Evolutionary conservation across 495 filamentous ascomycete genomes (phyloP).

Genomic region (Penicillium cataractarum): DNA sequence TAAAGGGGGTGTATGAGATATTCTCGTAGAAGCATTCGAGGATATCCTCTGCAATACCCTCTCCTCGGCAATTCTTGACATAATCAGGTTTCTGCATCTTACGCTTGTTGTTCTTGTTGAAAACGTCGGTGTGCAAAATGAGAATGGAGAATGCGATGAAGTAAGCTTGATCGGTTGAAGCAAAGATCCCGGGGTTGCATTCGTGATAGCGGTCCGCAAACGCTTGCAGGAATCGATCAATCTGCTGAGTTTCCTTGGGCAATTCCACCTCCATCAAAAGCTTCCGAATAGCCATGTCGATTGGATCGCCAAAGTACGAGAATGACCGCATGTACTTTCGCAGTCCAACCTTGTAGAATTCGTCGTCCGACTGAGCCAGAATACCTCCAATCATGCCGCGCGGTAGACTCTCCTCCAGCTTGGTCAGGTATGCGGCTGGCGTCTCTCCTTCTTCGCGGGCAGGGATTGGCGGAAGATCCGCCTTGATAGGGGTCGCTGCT

Average conservation of each 20-base stretch:
- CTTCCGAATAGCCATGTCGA: conserved; percentile 97
- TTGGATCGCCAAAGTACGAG: conserved; percentile 90
- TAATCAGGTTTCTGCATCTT: conserved; percentile 99
- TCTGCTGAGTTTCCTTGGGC: conserved; percentile 97
- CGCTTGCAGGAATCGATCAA: conserved; percentile 88
- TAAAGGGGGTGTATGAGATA: conserved; percentile 96
- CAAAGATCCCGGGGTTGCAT: conserved; percentile 96
- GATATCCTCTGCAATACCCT: conserved; percentile 89
- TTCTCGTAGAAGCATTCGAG: conserved; percentile 98
- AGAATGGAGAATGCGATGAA: conserved; percentile 96
- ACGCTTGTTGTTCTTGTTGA: conserved; percentile 99
- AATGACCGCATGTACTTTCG: conserved; percentile 95
- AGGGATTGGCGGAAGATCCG: conserved; percentile 69
- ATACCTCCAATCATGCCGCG: conserved; percentile 79
- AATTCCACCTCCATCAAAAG: conserved; percentile 95
- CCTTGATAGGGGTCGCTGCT: conserved; percentile 68
- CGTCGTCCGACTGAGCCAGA: conserved; percentile 79
- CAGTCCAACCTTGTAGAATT: conserved; percentile 79
- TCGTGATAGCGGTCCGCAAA: conserved; percentile 98
- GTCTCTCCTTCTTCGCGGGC: conserved; percentile 87
- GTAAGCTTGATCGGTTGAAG: conserved; percentile 90
- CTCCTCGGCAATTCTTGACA: conserved; percentile 87
- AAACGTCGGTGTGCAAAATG: conserved; percentile 95
- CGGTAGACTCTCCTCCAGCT: conserved; percentile 77
- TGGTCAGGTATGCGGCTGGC: conserved; percentile 82